Base-by-base conservation (phyloP, 176 grass and related monocot species). In the Oryza glaberrima region DNA sequence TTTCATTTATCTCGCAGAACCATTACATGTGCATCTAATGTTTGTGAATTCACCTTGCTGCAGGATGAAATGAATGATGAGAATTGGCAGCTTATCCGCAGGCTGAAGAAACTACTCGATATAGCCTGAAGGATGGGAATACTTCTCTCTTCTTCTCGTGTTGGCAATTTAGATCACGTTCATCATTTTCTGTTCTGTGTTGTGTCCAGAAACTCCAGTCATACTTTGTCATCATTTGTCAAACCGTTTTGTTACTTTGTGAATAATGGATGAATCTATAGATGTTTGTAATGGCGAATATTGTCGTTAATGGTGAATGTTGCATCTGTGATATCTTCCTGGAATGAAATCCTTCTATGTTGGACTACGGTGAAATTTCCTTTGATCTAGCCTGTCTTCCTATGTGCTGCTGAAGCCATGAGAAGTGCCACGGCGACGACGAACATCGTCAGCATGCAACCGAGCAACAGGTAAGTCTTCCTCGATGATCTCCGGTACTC, bases 401-500 rank as follows among this genome's bases (percentile, higher is more conserved):
- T 85, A 7, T 91, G 80, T 13, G 83, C 90, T 44, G 90, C 84
- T 40, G 88, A 96, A 89, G 86, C 90, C 73, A 91, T 89, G 11
- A 95, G 88, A 80, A 93, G 73, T 0, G 12, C 69, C 0, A 96
- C 94, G 0, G 94, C 90, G 19, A 72, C 19, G 1, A 85, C 28
- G 11, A 93, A 96, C 90, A 91, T 93, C 6, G 22, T 69, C 54
- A 93, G 22, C 94, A 96, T 89, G 65, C 67, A 41, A 4, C 54
- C 28, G 16, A 96, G 88, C 73, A 96, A 23, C 67, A 65, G 4
- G 14, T 93, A 91, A 2, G 90, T 88, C 76, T 40, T 88, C 65
- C 36, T 80, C 0, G 83, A 92, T 3, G 86, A 88, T 40, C 65
- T 86, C 2, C 83, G 34, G 20, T 92, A 92, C 65, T 88, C 90